Evolutionary conservation across 106 monocot species (phyloP), one percentile per base, ranked within the genome.

Genomic region (Allium cepa): DNA sequence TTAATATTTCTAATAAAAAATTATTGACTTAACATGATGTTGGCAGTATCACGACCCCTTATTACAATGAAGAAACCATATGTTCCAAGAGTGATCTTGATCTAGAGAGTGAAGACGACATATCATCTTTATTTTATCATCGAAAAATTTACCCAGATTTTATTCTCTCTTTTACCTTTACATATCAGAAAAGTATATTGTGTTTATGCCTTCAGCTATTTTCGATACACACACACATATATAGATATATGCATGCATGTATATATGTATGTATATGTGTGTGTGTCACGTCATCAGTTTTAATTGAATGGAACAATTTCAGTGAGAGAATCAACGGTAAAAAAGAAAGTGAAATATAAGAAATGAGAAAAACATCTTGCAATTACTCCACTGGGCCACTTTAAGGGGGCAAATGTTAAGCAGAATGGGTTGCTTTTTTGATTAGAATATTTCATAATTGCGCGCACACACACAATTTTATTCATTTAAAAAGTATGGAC

Each of bases 231-330:
- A 4, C 4, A 4, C 36, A n/a, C n/a, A n/a, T n/a, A n/a, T n/a
- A n/a, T n/a, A n/a, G n/a, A n/a, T n/a, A 4, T 36, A 4, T 36
- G 36, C 36, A 36, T 36, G 36, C 4, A 36, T 36, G 4, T 36
- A 4, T 36, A 36, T 36, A 36, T 36, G 36, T 36, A 2, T 36
- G 4, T n/a, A n/a, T n/a, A 53, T 4, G n/a, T n/a, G n/a, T n/a
- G n/a, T n/a, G n/a, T n/a, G n/a, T 52, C 14, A 53, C 61, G 58
- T 50, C 3, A 56, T 58, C 12, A 66, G 11, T 62, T 50, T 49
- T 63, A 97, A 92, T 92, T 85, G 99, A 99, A 76, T 99, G 99
- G 99, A 93, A 87, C 70, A 99, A 99, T 67, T 99, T 99, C 63
- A 87, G 83, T 90, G 99, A 99, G 68, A 71, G 99, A 73, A 80